Conservation (phyloP, 352 stramenopile species). For the Phytopythium aichiense region DNA sequence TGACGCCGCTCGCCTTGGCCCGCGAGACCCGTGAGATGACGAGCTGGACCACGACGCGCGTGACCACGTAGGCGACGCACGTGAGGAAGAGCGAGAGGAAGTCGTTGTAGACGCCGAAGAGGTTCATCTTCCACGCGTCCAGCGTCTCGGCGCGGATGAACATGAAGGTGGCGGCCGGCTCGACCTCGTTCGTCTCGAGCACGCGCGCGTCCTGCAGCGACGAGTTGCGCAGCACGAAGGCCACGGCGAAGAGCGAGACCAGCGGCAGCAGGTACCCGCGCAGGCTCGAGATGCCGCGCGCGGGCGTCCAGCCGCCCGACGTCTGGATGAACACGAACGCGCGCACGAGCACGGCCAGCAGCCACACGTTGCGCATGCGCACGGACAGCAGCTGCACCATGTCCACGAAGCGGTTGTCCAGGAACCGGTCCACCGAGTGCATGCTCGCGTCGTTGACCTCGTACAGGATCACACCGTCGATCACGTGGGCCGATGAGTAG, state of each 20-base stretch:
- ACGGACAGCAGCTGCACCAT: conserved; percentile 36
- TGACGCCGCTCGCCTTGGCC: conserved; percentile 14
- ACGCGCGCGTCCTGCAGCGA: conserved; percentile 36
- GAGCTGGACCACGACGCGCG: conserved; percentile 22
- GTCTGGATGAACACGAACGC: conserved; percentile 44
- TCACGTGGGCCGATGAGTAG: conserved; percentile 43
- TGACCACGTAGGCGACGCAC: conserved; percentile 29
- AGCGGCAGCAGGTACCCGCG: conserved; percentile 35
- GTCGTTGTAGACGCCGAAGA: conserved; percentile 48
- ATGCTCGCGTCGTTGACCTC: conserved; percentile 40
- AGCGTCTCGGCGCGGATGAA: conserved; percentile 45
- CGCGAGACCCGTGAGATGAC: conserved; percentile 13
- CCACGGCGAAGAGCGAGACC: conserved; percentile 26
- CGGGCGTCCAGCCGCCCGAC: conserved; percentile 44
- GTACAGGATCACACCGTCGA: conserved; percentile 49
- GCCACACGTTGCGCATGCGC: conserved; percentile 48
- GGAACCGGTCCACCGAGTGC: conserved; percentile 20
- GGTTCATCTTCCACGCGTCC: conserved; percentile 58
- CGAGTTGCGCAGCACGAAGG: conserved; percentile 33
- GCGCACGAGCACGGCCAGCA: conserved; percentile 37
- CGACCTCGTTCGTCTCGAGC: conserved; percentile 49
- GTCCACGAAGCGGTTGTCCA: conserved; percentile 27
- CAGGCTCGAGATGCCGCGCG: conserved; percentile 34
- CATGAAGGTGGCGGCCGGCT: conserved; percentile 51
- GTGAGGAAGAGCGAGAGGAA: conserved; percentile 38